Base-by-base conservation (phyloP, 2,329 filamentous ascomycete species). In the Leptographium galeiforme region DNA sequence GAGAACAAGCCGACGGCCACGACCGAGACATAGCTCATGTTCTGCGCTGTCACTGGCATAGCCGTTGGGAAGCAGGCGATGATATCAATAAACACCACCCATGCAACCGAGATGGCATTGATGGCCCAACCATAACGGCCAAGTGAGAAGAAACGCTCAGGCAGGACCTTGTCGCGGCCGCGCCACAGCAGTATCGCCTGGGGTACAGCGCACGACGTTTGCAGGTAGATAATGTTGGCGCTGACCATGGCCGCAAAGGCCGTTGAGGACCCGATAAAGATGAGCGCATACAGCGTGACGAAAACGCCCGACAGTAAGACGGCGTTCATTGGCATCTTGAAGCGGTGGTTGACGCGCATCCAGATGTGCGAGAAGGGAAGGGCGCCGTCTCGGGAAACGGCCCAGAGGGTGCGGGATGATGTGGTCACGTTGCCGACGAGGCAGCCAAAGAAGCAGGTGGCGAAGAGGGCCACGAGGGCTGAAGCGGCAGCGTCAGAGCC, bases 191-290 rank as follows among this genome's bases (percentile, higher is more conserved):
- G 51, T 2, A 64, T 59, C 0, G 57, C 58, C 34, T 65, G 63
- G 0, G 63, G 63, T 13, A 65, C 59, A 16, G 59, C 54, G 36
- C 50, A 56, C 11, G 55, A 53, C 1, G 52, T 54, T 32, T 54
- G 49, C 41, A 54, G 44, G 32, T 55, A 54, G 13, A 60, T 46
- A 16, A 56, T 51, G 39, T 53, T 52, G 7, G 52, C 53, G 19
- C 57, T 52, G 40, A 56, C 54, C 40, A 60, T 55, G 36, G 50
- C 45, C 14, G 56, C 55, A 47, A 56, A 52, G 1, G 63, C 63
- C 1, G 63, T 64, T 2, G 60, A 59, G 0, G 62, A 65, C 4
- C 63, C 63, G 1, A 65, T 55, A 47, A 63, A 65, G 0, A 65
- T 61, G 7, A 63, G 53, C 2, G 61, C 63, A 8, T 66, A 66